phyloP scores from a whole-genome alignment of 306 rosid species.

The Prunus salicina region DNA sequence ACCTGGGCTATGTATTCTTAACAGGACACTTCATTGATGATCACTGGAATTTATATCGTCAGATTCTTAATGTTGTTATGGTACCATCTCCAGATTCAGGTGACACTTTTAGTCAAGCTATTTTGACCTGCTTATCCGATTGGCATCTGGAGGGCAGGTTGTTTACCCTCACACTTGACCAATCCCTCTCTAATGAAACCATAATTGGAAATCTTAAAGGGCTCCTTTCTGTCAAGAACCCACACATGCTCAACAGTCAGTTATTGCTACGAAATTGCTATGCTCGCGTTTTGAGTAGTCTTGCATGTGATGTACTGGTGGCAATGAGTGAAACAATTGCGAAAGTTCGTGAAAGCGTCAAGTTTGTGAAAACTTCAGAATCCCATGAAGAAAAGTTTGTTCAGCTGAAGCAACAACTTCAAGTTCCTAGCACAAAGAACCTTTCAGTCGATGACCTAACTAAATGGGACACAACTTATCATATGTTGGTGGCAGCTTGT shows the following conservation, averaged over 20 bases:
- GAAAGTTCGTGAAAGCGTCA: constrained; percentile 78
- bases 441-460: constrained; percentile 61
- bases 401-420: constrained; percentile 76
- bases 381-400: constrained; percentile 56
- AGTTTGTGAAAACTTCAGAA: constrained; percentile 70
- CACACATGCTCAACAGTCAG: constrained; percentile 73
- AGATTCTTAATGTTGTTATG: constrained; percentile 64
- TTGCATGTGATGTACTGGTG: constrained; percentile 55
- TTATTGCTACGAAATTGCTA: constrained; percentile 67
- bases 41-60: constrained; percentile 70
- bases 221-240: constrained; percentile 67
- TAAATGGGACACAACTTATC: constrained; percentile 85
- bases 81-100: constrained; percentile 61
- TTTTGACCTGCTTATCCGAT: constrained; percentile 63
- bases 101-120: constrained; percentile 51
- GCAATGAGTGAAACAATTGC: constrained; percentile 44
- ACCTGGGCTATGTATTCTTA: constrained; percentile 59
- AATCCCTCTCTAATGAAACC: constrained; percentile 55
- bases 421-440: constrained; percentile 57
- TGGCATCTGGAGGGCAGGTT: constrained; percentile 78
- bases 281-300: constrained; percentile 73
- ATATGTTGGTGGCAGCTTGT: constrained; percentile 78
- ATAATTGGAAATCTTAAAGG: constrained; percentile 55
- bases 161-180: constrained; percentile 61
- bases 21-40: constrained; percentile 84